Evolutionary conservation across 257 asterid species (phyloP).

Genomic region (Primulina eburnea): DNA sequence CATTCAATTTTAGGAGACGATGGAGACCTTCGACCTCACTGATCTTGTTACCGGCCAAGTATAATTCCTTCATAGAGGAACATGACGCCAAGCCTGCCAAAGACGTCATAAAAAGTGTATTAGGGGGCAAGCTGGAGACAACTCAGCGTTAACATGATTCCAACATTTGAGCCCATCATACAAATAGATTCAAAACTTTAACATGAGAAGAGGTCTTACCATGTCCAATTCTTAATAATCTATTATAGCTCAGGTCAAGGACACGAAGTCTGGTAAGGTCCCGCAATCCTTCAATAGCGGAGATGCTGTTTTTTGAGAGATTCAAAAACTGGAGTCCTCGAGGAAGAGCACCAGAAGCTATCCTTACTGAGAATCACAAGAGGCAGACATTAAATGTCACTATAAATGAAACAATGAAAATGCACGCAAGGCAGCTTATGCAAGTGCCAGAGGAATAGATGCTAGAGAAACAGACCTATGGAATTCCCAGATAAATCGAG

Average conservation of each 20-base stretch:
- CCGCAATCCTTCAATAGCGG: slow-evolving; percentile 84
- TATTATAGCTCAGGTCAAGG: slow-evolving; percentile 93
- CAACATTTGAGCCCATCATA: slow-evolving; percentile 8
- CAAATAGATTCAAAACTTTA: background rate
- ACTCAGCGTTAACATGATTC: background rate
- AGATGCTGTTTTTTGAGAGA: slow-evolving; percentile 81
- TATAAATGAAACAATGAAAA: slow-evolving; percentile 16
- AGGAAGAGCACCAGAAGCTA: slow-evolving; percentile 93
- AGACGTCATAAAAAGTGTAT: slow-evolving; percentile 15
- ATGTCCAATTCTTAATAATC: slow-evolving; percentile 82
- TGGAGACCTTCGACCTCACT: slow-evolving; percentile 98
- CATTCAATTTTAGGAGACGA: slow-evolving; percentile 80
- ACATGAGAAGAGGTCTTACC: slow-evolving; percentile 48
- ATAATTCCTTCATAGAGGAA: slow-evolving; percentile 82
- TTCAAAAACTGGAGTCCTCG: slow-evolving; percentile 88
- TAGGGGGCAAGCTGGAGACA: slow-evolving; percentile 3
- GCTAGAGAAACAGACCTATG: slow-evolving; percentile 56
- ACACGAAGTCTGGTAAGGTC: slow-evolving; percentile 92
- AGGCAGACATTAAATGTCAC: slow-evolving; percentile 15
- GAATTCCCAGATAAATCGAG: slow-evolving; percentile 90
- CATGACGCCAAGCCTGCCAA: slow-evolving; percentile 82
- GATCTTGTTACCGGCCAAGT: slow-evolving; percentile 94
- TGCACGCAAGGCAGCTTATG: background rate
- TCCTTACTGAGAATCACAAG: slow-evolving; percentile 50
- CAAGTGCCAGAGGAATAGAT: slow-evolving; percentile 4